Evolutionary conservation across 805 yeast genomes (phyloP), one percentile per base, ranked within the genome.

Genomic region (Ogataea kodamae): DNA sequence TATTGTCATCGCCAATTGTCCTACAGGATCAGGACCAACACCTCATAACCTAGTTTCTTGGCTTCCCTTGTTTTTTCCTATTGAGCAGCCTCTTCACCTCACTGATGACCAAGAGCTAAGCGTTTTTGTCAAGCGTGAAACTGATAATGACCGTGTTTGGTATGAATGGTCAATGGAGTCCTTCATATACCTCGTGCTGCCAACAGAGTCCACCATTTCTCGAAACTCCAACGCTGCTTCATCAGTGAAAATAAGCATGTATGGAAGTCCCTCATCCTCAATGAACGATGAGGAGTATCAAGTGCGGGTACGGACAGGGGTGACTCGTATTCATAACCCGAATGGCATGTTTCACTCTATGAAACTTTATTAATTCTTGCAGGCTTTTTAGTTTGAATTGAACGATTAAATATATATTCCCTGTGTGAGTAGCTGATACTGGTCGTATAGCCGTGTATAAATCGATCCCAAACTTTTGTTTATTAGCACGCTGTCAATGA

Each of bases 361-460:
- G 42, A 35, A 33, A 20, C 35, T 49, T 16, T 53, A 31, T 31
- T 38, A 6, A 7, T 18, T 8, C n/a, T 19, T 13, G 20, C 18
- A 14, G 28, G 28, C 20, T 13, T 30, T 15, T 14, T 28, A 25
- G 21, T 21, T 26, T 20, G 22, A 21, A 26, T 32, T 33, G 28
- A 18, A 21, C 29, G 9, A 16, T 56, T 55, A 81, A 52, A 75
- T 78, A 58, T 87, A 92, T 17, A 92, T 92, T 26, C 98, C 98
- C 63, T 92, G 98, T 0, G 97, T 89, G 30, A 88, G 63, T 58
- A 92, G 65, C 61, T 92, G 98, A 65, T 84, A 92, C 57, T 90
- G 97, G 57, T 92, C 98, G 54, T 92, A 92, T 19, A 92, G 65
- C 46, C 96, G 69, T 1, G 98, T 92, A 63, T 88, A 92, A 45